Evolutionary conservation across 257 asterid genomes (phyloP), one percentile per base, ranked within the genome.

Genomic region (Lycium ferocissimum): DNA sequence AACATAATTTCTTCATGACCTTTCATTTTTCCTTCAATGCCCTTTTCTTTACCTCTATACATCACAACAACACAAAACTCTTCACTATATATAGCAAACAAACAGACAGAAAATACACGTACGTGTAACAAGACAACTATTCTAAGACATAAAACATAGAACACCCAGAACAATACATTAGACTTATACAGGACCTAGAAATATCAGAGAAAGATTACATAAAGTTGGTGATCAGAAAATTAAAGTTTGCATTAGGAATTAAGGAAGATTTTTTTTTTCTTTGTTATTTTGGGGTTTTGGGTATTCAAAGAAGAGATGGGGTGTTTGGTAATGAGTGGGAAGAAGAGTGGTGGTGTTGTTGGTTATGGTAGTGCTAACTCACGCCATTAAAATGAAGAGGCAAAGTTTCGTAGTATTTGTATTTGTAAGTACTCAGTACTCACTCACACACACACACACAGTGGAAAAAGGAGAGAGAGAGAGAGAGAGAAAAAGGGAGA

Each of bases 301-400:
- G 80, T n/a, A 67, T 81, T 62, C 33, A 40, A 5, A 43, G 51
- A 47, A 43, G n/a, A 49, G 85, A 83, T 33, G 81, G 81, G 20
- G 61, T 54, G 54, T 53, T 78, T 78, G 86, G 58, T 72, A 57
- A 66, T 22, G 82, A n/a, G 49, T 83, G 85, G 79, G 58, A 33
- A 75, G 81, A 49, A 22, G 80, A 37, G 33, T 40, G 45, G 4
- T 40, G 45, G 2, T 40, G 45, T 81, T 83, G 79, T 18, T 73
- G 65, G 80, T 83, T 45, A 56, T 56, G 54, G 71, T n/a, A 22
- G 82, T 73, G 40, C 63, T 26, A 26, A 26, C 33, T 84, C 86
- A 84, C 66, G 83, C 86, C 86, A 84, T 84, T 84, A 61, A 75
- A 84, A 84, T 84, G 86, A 75, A 20, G 59, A 40, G 66, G 73